These are phyloP conservation scores for Calonectria fujianensis DNA, from an alignment of 2,329 filamentous ascomycete species.

Conservation along the genomic window DNA sequence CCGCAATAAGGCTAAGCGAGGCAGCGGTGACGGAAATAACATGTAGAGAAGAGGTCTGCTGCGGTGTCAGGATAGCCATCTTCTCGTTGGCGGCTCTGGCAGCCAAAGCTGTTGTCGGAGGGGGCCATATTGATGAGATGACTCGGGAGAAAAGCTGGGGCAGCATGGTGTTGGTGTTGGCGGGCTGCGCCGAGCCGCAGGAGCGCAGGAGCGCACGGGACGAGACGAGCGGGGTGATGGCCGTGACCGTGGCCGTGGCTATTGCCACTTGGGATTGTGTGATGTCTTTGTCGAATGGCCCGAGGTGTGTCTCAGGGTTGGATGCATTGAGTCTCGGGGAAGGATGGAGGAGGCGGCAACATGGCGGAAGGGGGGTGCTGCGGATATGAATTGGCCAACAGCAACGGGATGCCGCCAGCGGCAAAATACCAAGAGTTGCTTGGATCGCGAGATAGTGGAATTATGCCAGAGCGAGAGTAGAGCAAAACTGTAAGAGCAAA, in stretches of 20 bases:
- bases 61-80: constrained; percentile 40
- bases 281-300: constrained; percentile 14
- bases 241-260: constrained; percentile 4
- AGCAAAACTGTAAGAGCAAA: constrained; percentile 5
- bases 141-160: not conserved
- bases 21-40: constrained; percentile 63
- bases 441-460: constrained; percentile 4
- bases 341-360: constrained; percentile 5
- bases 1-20: constrained; percentile 73
- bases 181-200: constrained; percentile 1
- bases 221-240: not conserved
- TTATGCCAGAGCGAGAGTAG: constrained; percentile 13
- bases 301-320: constrained; percentile 13
- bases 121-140: constrained; percentile 37
- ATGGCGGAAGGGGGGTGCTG: not conserved
- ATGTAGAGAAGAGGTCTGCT: constrained; percentile 52
- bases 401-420: not conserved
- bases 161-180: constrained; percentile 21
- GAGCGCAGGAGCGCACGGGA: not conserved
- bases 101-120: constrained; percentile 39
- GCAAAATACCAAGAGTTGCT: not conserved
- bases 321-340: constrained; percentile 16
- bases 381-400: not conserved
- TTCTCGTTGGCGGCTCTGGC: constrained; percentile 45
- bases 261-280: not conserved